Conservation (phyloP, 2,329 filamentous ascomycete genomes). For the Cordyceps cicadae region DNA sequence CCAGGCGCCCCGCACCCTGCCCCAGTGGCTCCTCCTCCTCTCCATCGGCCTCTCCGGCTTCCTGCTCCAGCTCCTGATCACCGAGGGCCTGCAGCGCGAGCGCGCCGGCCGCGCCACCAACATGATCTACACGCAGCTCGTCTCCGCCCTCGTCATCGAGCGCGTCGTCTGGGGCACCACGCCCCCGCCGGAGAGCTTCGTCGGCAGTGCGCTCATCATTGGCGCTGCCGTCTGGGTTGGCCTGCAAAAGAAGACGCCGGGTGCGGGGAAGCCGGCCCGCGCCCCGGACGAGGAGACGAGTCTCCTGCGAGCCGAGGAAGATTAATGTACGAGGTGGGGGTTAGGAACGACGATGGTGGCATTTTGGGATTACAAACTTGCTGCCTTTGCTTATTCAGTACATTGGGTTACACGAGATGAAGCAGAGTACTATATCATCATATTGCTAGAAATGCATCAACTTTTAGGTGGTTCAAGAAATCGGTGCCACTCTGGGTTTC, state of each 20-base stretch:
- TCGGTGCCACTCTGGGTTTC: constrained; percentile 4
- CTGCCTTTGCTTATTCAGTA: not conserved
- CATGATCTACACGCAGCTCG: constrained; percentile 26
- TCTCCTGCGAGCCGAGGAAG: constrained; percentile 16
- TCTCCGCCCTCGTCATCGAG: constrained; percentile 31
- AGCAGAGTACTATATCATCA: not conserved
- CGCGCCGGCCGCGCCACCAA: constrained; percentile 35
- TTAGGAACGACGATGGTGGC: not conserved
- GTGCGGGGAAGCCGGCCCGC: constrained; percentile 9
- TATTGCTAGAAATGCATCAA: constrained; percentile 3
- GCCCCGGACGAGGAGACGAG: constrained; percentile 29
- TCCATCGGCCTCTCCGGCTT: constrained; percentile 63
- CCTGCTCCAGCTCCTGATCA: constrained; percentile 69
- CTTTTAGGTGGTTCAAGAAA: not conserved
- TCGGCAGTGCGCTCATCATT: constrained; percentile 33
- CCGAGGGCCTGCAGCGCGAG: constrained; percentile 62
- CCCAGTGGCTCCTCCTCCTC: constrained; percentile 43
- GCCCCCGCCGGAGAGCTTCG: constrained; percentile 28
- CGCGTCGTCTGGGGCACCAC: constrained; percentile 35
- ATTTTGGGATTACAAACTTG: not conserved
- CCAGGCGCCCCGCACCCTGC: constrained; percentile 21
- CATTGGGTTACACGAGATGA: not conserved
- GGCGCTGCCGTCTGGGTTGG: constrained; percentile 34
- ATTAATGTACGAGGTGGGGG: not conserved
- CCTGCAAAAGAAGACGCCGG: constrained; percentile 30